phyloP scores from a whole-genome alignment of 805 yeast genomes.

The Starmerella kuoi region DNA sequence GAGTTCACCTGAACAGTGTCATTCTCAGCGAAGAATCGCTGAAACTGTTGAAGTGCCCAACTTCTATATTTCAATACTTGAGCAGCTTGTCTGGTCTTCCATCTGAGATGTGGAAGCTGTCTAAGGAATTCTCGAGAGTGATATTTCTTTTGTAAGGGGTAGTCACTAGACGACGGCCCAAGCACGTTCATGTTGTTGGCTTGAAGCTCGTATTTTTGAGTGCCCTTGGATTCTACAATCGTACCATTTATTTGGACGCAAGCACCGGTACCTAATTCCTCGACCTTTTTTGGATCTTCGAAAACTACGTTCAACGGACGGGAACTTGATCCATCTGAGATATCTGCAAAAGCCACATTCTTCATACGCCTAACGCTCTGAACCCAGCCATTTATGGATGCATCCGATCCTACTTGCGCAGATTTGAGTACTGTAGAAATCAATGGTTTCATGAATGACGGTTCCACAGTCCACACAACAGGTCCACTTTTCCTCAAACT shows the following conservation, averaged over 20 bases:
- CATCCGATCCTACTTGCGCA: constrained; percentile 22
- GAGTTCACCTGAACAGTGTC: constrained; percentile 67
- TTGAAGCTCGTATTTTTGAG: constrained; percentile 43
- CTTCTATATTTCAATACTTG: constrained; percentile 66
- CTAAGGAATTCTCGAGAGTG: constrained; percentile 59
- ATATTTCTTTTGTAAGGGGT: constrained; percentile 74
- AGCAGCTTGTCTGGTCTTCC: constrained; percentile 54
- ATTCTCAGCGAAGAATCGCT: constrained; percentile 40
- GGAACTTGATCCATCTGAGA: constrained; percentile 63
- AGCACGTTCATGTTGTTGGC: constrained; percentile 33
- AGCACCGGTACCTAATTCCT: constrained; percentile 34
- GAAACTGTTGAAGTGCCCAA: constrained; percentile 41
- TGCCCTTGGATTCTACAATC: constrained; percentile 38
- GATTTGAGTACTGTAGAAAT: constrained; percentile 4
- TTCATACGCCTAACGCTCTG: constrained; percentile 60
- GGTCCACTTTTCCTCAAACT: too few species aligned
- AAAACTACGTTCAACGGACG: constrained; percentile 44
- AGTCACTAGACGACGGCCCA: constrained; percentile 51
- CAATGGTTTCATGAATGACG: constrained; percentile 8
- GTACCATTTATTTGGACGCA: constrained; percentile 36
- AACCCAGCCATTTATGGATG: constrained; percentile 60
- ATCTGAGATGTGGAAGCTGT: constrained; percentile 61
- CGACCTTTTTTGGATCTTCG: constrained; percentile 24
- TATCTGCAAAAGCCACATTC: constrained; percentile 65
- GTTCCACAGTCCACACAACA: too few species aligned